Percentiles rank a stretch among this genome's conserved stretches.
Conservation (phyloP, 2,329 filamentous ascomycete genomes). For the Emericellopsis cladophorae region DNA sequence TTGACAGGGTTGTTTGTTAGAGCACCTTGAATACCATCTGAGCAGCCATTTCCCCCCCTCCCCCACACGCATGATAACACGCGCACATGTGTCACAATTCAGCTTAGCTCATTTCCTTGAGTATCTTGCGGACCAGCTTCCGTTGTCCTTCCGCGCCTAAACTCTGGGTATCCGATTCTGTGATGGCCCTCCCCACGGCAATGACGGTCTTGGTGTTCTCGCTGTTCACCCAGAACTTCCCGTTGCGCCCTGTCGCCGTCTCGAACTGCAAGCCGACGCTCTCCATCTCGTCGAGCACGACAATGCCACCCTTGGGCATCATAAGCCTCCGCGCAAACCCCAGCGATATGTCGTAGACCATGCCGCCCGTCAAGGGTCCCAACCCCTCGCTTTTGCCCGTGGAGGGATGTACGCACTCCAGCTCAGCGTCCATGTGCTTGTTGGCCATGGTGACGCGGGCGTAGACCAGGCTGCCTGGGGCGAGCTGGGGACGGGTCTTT, state of each 20-base stretch:
- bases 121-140: constrained; percentile 53
- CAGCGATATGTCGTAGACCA: constrained; percentile 70
- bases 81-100: not conserved
- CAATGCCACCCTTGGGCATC: constrained; percentile 53
- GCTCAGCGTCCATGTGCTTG: constrained; percentile 75
- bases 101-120: constrained; percentile 42
- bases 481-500: constrained; percentile 76
- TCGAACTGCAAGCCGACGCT: constrained; percentile 73
- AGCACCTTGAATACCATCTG: too few relatives aligned
- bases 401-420: constrained; percentile 76
- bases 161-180: constrained; percentile 59
- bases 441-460: constrained; percentile 69
- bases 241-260: constrained; percentile 86
- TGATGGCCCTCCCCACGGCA: constrained; percentile 65
- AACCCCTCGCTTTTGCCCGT: constrained; percentile 85
- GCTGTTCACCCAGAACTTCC: constrained; percentile 82
- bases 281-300: constrained; percentile 69
- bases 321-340: constrained; percentile 74
- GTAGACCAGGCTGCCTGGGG: constrained; percentile 70
- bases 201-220: constrained; percentile 61
- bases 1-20: too few relatives aligned
- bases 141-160: constrained; percentile 55
- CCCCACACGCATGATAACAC: too few relatives aligned
- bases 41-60: too few relatives aligned
- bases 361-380: constrained; percentile 72